Percentiles rank a stretch among this genome's conserved stretches.
Evolutionary conservation across 169 alveolate species (phyloP).

Genomic region (Cyclospora cayetanensis): DNA sequence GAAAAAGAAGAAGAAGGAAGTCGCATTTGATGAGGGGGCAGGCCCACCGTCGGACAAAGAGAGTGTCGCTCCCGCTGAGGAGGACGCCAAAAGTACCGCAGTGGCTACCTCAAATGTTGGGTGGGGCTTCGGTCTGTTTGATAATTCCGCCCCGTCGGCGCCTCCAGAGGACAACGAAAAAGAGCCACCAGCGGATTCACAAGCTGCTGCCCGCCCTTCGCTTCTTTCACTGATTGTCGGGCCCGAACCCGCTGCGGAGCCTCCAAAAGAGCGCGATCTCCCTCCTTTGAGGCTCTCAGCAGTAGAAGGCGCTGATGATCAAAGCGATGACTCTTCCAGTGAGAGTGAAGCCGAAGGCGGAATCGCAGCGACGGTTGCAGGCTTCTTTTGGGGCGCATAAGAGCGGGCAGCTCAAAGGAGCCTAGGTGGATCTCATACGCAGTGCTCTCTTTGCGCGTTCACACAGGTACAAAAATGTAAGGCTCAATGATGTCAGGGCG

Average conservation of each 20-base stretch:
- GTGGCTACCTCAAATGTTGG: neutral
- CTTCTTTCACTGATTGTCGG: constrained; percentile 46
- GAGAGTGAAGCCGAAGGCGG: constrained; percentile 56
- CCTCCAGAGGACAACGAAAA: neutral
- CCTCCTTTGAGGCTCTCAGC: constrained; percentile 51
- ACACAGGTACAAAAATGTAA: no score
- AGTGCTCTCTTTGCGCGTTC: no score
- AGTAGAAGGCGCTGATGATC: constrained; percentile 46
- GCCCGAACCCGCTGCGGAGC: neutral
- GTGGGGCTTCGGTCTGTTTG: constrained; percentile 54
- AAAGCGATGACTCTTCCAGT: constrained; percentile 40
- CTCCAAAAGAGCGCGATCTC: neutral
- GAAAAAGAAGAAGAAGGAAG: constrained; percentile 40
- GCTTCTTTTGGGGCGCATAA: constrained; percentile 36
- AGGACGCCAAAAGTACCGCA: neutral
- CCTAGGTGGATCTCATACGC: no score
- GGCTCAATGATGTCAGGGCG: no score
- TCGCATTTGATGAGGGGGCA: neutral
- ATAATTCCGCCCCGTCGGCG: neutral
- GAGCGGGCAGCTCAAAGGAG: neutral
- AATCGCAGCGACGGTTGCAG: constrained; percentile 52
- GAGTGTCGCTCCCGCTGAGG: neutral
- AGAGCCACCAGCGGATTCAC: neutral
- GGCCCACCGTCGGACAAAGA: neutral
- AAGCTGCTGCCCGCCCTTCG: constrained; percentile 34